Evolutionary conservation across 2,329 filamentous ascomycete species (phyloP), one percentile per base, ranked within the genome.

Genomic region (Pseudogymnoascus sp.): DNA sequence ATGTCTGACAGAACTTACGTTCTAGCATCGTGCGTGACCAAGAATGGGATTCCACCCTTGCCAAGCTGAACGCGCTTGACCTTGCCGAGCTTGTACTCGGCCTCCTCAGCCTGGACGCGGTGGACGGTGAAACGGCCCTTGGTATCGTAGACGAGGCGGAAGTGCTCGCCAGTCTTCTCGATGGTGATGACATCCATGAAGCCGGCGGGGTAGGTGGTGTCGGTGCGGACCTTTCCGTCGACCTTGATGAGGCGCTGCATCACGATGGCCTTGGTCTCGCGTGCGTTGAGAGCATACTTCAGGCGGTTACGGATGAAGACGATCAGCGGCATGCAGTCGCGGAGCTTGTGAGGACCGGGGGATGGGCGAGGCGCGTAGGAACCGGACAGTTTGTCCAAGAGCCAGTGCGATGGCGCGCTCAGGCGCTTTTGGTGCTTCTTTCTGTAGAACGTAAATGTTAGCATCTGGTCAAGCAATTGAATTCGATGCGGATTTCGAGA

Each of bases 21-120:
- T 92, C 95, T 90, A 84, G 95, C 95, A 95, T 99, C 95, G 91
- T 99, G 95, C 93, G 95, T 99, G 91, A 99, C 95, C 92, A 97
- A 97, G 93, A 96, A 99, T 96, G 95, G 95, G 88, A 99, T 96
- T 85, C 93, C 95, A 83, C 95, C 96, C 83, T 92, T 93, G 86
- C 95, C 95, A 76, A 99, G 88, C 86, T 99, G 95, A 69, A 99
- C 95, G 77, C 93, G 90, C 91, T 97, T 97, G 85, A 99, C 95
- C 88, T 97, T 99, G 86, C 93, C 93, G 75, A 99, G 87, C 90
- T 99, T 99, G 91, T 97, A 99, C 85, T 95, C 88, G 75, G 93
- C 93, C 90, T 99, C 95, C 86, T 97, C 95, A 73, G 87, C 83
- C 80, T 96, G 93, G 84, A 99, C 97, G 78, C 95, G 91, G 91